These are phyloP conservation scores for Talaromyces sp. DNA, from an alignment of 2,329 filamentous ascomycete species.

Conservation along the genomic window DNA sequence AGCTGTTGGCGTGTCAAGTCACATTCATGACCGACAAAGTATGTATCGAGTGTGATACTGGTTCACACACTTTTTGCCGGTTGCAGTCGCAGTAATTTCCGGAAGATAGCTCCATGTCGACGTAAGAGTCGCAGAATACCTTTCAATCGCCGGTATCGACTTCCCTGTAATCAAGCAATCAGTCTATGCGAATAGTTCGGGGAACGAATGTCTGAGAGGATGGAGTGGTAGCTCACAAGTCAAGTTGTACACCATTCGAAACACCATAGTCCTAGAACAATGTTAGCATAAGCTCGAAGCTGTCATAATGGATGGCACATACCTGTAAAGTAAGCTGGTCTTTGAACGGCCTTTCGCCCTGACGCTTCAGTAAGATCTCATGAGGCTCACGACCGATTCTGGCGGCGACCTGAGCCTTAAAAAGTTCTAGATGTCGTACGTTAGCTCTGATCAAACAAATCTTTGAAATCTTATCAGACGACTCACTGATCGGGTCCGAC, in stretches of 20 bases:
- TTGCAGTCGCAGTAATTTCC: background rate
- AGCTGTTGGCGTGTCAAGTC: background rate
- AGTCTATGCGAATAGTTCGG: conserved; percentile 21
- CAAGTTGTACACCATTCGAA: conserved; percentile 71
- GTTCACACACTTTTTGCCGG: background rate
- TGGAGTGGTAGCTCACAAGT: conserved; percentile 36
- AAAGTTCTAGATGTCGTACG: conserved; percentile 51
- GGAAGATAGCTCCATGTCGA: conserved; percentile 3
- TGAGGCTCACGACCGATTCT: conserved; percentile 84
- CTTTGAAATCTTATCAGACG: conserved; percentile 17
- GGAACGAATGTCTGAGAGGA: background rate
- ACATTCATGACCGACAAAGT: background rate
- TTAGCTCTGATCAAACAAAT: conserved; percentile 9
- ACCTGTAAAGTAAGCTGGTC: conserved; percentile 68
- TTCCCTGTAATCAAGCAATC: conserved; percentile 34
- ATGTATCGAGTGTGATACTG: background rate
- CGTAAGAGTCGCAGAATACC: background rate
- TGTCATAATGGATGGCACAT: background rate
- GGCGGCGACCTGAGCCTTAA: conserved; percentile 88
- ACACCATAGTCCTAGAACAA: conserved; percentile 78
- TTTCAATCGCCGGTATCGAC: conserved; percentile 47
- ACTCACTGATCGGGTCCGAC: conserved; percentile 68
- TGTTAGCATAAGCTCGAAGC: background rate
- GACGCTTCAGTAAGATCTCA: conserved; percentile 86
- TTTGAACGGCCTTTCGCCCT: conserved; percentile 91